Evolutionary conservation across 2,329 filamentous ascomycete species (phyloP), one percentile per base, ranked within the genome.

Genomic region (Alternaria panax): DNA sequence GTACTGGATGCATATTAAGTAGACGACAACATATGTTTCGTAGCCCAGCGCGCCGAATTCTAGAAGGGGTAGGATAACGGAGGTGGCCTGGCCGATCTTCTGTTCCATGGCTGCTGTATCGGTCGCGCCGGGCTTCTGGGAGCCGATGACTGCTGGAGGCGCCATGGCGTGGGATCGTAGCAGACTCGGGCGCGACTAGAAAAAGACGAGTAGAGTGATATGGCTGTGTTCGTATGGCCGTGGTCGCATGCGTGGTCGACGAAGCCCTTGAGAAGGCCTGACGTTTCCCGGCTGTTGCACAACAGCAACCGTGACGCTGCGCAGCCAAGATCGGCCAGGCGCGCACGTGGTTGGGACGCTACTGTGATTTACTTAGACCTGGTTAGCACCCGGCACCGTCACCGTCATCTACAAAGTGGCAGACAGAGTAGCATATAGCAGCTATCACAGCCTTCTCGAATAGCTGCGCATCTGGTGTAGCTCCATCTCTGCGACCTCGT

Each of bases 11-110:
- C 71, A 56, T 58, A 61, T 59, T 50, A 61, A 62, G 63, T 85
- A 88, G 48, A 91, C 86, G 48, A 93, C 77, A 14, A 88, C 88
- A 79, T 90, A 97, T 32, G 87, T 90, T 20, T 86, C 86, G 77
- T 92, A 92, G 36, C 83, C 88, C 61, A 92, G 84, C 36, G 86
- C 82, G 28, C 84, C 88, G 32, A 88, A 78, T 40, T 96, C 85
- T 51, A 94, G 74, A 38, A 88, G 67, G 4, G 93, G 93, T 57
- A 96, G 87, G 56, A 90, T 78, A 59, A 89, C 84, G 51, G 88
- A 86, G 47, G 85, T 83, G 78, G 84, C 87, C 69, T 85, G 79
- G 75, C 87, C 88, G 50, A 82, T 79, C 27, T 61, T 62, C 62
- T 72, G 68, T 42, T 75, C 71, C 48, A 72, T 54, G n/a, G 60